A percentile compares a stretch with the other conserved stretches of the same genome.
Conservation (phyloP, 352 stramenopile genomes). For the Pythium guiyangense region DNA sequence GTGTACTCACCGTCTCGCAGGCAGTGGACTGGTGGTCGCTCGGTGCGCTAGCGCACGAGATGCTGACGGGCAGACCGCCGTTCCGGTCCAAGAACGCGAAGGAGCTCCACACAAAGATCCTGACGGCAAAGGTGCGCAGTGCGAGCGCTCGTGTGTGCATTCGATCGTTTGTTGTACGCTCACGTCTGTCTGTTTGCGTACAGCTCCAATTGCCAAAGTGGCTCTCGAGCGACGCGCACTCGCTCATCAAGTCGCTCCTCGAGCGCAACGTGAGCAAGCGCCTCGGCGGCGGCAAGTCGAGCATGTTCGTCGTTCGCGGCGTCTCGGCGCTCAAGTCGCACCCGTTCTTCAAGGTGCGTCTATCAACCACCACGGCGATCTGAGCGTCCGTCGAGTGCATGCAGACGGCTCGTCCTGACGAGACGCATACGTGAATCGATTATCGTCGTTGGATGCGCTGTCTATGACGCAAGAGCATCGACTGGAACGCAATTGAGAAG, state of each 20-base stretch:
- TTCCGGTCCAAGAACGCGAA: constrained; percentile 69
- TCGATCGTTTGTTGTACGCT: background rate
- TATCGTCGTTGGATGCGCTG: background rate
- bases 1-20: constrained; percentile 14
- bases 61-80: constrained; percentile 69
- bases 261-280: constrained; percentile 95
- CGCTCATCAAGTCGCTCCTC: constrained; percentile 94
- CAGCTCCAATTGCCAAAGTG: constrained; percentile 75
- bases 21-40: constrained; percentile 85
- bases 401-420: background rate
- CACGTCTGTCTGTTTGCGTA: background rate
- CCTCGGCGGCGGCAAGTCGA: constrained; percentile 92
- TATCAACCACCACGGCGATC: too few relatives aligned
- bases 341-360: constrained; percentile 90
- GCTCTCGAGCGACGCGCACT: constrained; percentile 87
- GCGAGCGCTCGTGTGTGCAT: background rate
- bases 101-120: constrained; percentile 74
- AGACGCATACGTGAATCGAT: background rate
- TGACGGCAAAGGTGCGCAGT: constrained; percentile 50
- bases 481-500: constrained; percentile 92
- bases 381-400: background rate
- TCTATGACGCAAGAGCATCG: constrained; percentile 37
- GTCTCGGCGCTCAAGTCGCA: constrained; percentile 94
- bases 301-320: constrained; percentile 97
- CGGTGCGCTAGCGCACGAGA: constrained; percentile 74